phyloP scores from a whole-genome alignment of 1,139 yeast species.

The Pneumocystis murina region DNA sequence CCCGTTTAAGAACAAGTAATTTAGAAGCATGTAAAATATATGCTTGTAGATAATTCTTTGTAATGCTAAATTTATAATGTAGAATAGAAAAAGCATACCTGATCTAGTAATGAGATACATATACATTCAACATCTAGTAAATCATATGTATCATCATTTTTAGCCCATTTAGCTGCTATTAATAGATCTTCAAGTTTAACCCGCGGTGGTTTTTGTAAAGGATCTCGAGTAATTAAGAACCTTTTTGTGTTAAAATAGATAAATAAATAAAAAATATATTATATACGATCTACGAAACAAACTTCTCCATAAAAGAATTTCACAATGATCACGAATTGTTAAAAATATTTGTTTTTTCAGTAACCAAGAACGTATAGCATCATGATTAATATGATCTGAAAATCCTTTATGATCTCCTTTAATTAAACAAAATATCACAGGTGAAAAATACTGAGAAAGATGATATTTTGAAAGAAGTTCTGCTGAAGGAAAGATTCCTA shows the following conservation, averaged over 20 bases:
- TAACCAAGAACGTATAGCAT: constrained; percentile 18
- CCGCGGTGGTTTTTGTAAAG: constrained; percentile 14
- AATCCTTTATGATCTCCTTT: constrained; percentile 20
- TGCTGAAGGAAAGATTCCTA: constrained; percentile 24
- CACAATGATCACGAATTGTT: constrained; percentile 19
- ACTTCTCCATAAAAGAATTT: constrained; percentile 21
- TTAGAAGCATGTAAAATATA: background rate
- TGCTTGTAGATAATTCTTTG: background rate
- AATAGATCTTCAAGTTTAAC: constrained; percentile 16
- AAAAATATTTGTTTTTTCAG: constrained; percentile 20
- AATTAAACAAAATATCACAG: constrained; percentile 20
- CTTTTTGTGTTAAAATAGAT: constrained; percentile 7
- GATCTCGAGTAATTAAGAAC: constrained; percentile 4
- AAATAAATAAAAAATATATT: background rate
- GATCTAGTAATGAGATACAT: constrained; percentile 24
- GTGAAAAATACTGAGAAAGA: constrained; percentile 19
- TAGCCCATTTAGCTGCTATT: constrained; percentile 14
- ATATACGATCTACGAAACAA: constrained; percentile 17
- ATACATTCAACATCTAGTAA: constrained; percentile 23
- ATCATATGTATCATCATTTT: constrained; percentile 13
- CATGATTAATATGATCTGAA: constrained; percentile 18
- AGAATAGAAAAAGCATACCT: constrained; percentile 26
- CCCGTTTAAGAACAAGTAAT: background rate
- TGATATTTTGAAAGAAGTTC: constrained; percentile 18
- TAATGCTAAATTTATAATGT: constrained; percentile 13